These are phyloP conservation scores for Rhizomucor miehei DNA, from an alignment of 371 early-diverging fungal genomes.

Conservation along the genomic window DNA sequence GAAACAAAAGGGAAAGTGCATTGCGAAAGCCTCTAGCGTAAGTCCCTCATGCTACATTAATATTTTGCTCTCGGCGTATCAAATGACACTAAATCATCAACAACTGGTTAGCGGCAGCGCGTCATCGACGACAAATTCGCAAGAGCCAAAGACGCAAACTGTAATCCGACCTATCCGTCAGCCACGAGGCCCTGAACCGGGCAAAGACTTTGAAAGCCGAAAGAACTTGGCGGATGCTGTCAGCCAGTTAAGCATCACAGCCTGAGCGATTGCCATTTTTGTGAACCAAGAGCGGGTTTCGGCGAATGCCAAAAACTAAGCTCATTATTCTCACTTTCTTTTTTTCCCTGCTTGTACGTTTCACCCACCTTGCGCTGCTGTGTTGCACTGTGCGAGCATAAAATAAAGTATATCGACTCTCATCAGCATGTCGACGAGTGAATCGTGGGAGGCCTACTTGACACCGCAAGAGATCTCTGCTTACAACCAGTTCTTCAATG, in stretches of 20 bases:
- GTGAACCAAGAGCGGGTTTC: neutral
- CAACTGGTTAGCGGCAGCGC: neutral
- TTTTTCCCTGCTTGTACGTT: neutral
- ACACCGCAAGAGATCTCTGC: constrained; percentile 58
- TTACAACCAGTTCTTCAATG: constrained; percentile 65
- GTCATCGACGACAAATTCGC: constrained; percentile 15
- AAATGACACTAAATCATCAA: too few relatives aligned
- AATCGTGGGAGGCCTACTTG: constrained; percentile 11
- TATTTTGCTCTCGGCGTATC: neutral
- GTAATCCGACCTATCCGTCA: constrained; percentile 59
- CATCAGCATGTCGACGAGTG: constrained; percentile 3
- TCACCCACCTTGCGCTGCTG: too few relatives aligned
- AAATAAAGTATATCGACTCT: neutral
- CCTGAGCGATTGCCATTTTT: neutral
- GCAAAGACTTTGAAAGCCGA: constrained; percentile 36
- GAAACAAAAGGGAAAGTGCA: neutral
- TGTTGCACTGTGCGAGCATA: neutral
- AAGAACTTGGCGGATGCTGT: neutral
- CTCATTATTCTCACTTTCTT: neutral
- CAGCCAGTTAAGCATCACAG: neutral
- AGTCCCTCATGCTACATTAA: neutral
- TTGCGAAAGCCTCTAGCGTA: neutral
- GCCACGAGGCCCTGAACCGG: constrained; percentile 60
- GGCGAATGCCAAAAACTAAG: neutral
- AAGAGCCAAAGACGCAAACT: constrained; percentile 14